These are phyloP conservation scores for Flaveria ramosissima DNA, from an alignment of 129 eudicot species.

Conservation along the genomic window DNA sequence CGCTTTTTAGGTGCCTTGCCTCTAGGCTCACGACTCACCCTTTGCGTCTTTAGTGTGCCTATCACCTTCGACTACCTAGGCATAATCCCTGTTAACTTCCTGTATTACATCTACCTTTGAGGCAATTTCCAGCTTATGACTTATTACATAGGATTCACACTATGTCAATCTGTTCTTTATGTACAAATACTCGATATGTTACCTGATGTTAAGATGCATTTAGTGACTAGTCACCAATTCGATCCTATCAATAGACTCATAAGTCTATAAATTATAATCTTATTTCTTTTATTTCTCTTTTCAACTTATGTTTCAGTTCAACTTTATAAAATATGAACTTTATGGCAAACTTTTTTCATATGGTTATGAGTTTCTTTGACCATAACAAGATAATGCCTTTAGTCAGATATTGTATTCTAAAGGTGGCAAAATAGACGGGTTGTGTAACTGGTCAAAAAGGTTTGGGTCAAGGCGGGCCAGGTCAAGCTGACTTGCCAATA, in stretches of 20 bases:
- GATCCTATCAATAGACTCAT: not conserved
- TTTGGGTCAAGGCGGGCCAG: not conserved
- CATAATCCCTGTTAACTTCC: not conserved
- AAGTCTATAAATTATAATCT: not conserved
- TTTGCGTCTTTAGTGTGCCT: no score
- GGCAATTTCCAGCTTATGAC: slow-evolving; percentile 1
- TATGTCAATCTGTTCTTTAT: not conserved
- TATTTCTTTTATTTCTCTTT: not conserved
- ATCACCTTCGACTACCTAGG: no score
- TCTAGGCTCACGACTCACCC: no score
- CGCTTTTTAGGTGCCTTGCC: no score
- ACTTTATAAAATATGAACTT: not conserved
- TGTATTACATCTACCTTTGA: not conserved
- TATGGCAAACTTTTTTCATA: not conserved
- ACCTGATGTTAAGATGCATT: not conserved
- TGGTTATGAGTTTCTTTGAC: not conserved
- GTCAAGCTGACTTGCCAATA: not conserved
- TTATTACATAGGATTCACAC: not conserved
- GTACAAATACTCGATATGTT: not conserved
- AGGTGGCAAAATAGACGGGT: not conserved
- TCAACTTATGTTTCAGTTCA: not conserved
- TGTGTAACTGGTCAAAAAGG: not conserved
- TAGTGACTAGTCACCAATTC: not conserved
- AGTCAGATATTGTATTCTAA: not conserved
- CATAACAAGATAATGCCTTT: not conserved